These are phyloP conservation scores for Ceratocystis huliohia DNA, from an alignment of 2,329 filamentous ascomycete species.

Conservation along the genomic window DNA sequence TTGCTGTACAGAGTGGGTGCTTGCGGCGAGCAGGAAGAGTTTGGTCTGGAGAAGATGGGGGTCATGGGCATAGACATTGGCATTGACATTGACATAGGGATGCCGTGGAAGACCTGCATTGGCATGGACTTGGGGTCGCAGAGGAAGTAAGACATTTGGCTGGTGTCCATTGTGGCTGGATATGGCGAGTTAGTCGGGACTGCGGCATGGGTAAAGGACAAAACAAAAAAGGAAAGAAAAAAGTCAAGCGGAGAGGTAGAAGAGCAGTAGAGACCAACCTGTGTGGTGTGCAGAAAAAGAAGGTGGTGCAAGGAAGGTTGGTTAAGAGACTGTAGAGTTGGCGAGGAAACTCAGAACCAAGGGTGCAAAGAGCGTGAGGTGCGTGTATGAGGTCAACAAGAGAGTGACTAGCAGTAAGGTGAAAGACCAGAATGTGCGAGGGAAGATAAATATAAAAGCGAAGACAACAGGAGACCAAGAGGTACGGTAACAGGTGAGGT, in stretches of 20 bases:
- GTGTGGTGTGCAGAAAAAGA: not conserved
- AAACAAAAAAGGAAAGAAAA: no score
- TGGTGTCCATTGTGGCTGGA: slow-evolving; percentile 49
- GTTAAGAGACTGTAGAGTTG: not conserved
- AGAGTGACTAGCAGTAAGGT: not conserved
- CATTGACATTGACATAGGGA: slow-evolving; percentile 59
- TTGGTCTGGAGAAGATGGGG: slow-evolving; percentile 52
- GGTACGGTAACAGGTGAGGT: no score
- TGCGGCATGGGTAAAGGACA: not conserved
- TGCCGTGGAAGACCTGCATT: slow-evolving; percentile 57
- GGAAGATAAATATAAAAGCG: not conserved
- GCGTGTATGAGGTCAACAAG: not conserved
- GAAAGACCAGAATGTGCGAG: not conserved
- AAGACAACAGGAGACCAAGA: no score
- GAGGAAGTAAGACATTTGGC: slow-evolving; percentile 71
- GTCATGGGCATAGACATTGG: slow-evolving; percentile 59
- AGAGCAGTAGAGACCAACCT: not conserved
- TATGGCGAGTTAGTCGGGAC: slow-evolving; percentile 20
- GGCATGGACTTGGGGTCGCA: slow-evolving; percentile 57
- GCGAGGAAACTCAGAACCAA: not conserved
- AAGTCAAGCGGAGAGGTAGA: not conserved
- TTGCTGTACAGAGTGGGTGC: slow-evolving; percentile 43
- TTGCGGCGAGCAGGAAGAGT: slow-evolving; percentile 51
- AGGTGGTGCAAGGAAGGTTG: not conserved
- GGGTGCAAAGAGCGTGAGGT: not conserved